These are phyloP conservation scores for Aspergillus nomiae DNA, from an alignment of 2,329 filamentous ascomycete species.

Conservation along the genomic window DNA sequence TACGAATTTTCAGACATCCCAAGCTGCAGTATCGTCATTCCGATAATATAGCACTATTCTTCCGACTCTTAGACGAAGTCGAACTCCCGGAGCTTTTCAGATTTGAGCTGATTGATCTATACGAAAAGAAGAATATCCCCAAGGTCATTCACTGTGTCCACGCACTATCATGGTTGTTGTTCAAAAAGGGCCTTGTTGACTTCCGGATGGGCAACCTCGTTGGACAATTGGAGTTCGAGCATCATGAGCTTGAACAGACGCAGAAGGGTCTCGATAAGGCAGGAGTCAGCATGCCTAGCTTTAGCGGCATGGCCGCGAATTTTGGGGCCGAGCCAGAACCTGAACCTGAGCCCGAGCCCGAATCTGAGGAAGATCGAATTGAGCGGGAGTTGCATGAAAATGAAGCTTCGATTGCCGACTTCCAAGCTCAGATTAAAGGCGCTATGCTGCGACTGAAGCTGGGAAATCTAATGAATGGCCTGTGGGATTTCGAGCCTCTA, in stretches of 20 bases:
- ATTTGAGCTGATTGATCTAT: conserved; percentile 95
- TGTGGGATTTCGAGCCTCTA: conserved; percentile 83
- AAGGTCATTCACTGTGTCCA: conserved; percentile 99
- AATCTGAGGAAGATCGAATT: conserved; percentile 87
- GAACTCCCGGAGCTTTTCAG: conserved; percentile 93
- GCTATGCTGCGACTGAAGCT: conserved; percentile 75
- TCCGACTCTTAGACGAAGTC: conserved; percentile 87
- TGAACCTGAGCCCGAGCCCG: conserved; percentile 72
- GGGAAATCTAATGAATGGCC: conserved; percentile 78
- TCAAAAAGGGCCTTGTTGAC: conserved; percentile 88
- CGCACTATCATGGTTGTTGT: conserved; percentile 94
- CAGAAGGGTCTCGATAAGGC: conserved; percentile 96
- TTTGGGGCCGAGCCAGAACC: conserved; percentile 84
- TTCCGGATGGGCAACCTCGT: conserved; percentile 97
- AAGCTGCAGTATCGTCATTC: conserved; percentile 93
- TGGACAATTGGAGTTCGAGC: conserved; percentile 94
- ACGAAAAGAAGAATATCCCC: conserved; percentile 99
- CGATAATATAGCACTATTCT: conserved; percentile 97
- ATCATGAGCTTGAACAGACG: conserved; percentile 94
- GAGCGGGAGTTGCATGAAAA: conserved; percentile 79
- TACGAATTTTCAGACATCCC: conserved; percentile 81
- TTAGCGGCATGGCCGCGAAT: conserved; percentile 94
- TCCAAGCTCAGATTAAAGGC: conserved; percentile 85
- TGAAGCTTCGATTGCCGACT: conserved; percentile 69
- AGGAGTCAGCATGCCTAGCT: conserved; percentile 94